Conservation (phyloP, 2,329 filamentous ascomycete genomes). For the Penicillium sp. region DNA sequence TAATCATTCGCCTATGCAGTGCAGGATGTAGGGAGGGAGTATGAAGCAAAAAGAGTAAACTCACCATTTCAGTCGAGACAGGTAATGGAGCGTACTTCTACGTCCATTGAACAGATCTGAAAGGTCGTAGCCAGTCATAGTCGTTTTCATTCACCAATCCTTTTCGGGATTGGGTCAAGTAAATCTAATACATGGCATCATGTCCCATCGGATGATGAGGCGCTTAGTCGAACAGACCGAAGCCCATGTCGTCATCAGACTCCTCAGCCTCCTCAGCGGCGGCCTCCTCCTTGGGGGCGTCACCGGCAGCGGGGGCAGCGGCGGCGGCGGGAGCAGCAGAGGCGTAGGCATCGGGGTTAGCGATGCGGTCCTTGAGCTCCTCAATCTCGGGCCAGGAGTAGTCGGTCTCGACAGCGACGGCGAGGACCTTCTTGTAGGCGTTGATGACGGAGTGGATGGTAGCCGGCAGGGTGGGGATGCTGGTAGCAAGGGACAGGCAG, state of each 20-base stretch:
- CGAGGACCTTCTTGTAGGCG: slow-evolving; percentile 90
- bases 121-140: slow-evolving; percentile 27
- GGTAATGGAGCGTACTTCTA: slow-evolving; percentile 34
- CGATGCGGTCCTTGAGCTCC: slow-evolving; percentile 98
- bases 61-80: slow-evolving; percentile 26
- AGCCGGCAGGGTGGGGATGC: slow-evolving; percentile 94
- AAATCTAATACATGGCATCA: slow-evolving; percentile 40
- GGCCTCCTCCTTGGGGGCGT: slow-evolving; percentile 53
- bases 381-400: slow-evolving; percentile 94
- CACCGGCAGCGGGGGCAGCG: slow-evolving; percentile 52
- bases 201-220: slow-evolving; percentile 26
- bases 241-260: slow-evolving; percentile 63
- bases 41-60: slow-evolving; percentile 4
- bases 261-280: slow-evolving; percentile 66
- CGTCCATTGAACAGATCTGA: slow-evolving; percentile 31
- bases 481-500: slow-evolving; percentile 83
- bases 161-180: slow-evolving; percentile 29
- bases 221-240: slow-evolving; percentile 73
- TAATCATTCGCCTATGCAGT: slow-evolving; percentile 55
- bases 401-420: slow-evolving; percentile 86
- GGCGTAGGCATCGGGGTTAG: slow-evolving; percentile 97
- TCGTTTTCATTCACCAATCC: slow-evolving; percentile 35
- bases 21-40: not conserved
- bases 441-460: slow-evolving; percentile 97
- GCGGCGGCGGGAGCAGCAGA: slow-evolving; percentile 70